Conservation (phyloP, 2,329 filamentous ascomycete species). For the Knufia petricola region DNA sequence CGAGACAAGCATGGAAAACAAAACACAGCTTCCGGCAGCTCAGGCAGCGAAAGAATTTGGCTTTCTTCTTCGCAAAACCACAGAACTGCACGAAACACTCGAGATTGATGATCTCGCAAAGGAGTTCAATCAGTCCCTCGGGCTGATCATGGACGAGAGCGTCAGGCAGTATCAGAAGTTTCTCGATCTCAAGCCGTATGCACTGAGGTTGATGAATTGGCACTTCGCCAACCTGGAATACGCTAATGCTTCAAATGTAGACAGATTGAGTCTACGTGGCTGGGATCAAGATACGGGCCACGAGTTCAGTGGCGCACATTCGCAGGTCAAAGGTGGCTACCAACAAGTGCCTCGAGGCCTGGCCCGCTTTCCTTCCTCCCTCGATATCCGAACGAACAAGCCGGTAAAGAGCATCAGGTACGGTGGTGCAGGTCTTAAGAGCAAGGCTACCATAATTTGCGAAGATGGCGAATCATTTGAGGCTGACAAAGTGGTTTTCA, state of each 20-base stretch:
- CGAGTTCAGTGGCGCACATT: slow-evolving; percentile 91
- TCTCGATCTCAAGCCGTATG: slow-evolving; percentile 72
- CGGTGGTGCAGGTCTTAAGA: slow-evolving; percentile 32
- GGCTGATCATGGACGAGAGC: slow-evolving; percentile 86
- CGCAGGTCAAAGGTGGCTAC: slow-evolving; percentile 88
- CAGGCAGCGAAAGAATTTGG: slow-evolving; percentile 72
- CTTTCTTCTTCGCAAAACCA: slow-evolving; percentile 62
- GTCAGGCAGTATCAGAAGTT: slow-evolving; percentile 77
- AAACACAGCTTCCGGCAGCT: slow-evolving; percentile 65
- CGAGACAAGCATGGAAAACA: slow-evolving; percentile 61
- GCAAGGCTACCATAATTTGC: slow-evolving; percentile 57
- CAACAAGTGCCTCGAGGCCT: slow-evolving; percentile 85
- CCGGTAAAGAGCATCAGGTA: slow-evolving; percentile 67
- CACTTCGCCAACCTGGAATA: slow-evolving; percentile 98
- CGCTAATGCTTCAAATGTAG: slow-evolving; percentile 83
- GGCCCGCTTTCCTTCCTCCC: slow-evolving; percentile 61
- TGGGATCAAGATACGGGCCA: slow-evolving; percentile 98
- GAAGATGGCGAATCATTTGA: slow-evolving; percentile 66
- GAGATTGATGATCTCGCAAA: slow-evolving; percentile 58
- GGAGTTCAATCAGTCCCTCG: slow-evolving; percentile 61
- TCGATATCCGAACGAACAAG: slow-evolving; percentile 67
- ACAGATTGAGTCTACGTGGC: slow-evolving; percentile 73
- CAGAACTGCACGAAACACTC: slow-evolving; percentile 56
- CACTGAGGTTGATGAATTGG: slow-evolving; percentile 90
- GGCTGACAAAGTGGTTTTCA: slow-evolving; percentile 86